Evolutionary conservation across 2,329 filamentous ascomycete species (phyloP).

Genomic region (Calonectria multiphialidica): DNA sequence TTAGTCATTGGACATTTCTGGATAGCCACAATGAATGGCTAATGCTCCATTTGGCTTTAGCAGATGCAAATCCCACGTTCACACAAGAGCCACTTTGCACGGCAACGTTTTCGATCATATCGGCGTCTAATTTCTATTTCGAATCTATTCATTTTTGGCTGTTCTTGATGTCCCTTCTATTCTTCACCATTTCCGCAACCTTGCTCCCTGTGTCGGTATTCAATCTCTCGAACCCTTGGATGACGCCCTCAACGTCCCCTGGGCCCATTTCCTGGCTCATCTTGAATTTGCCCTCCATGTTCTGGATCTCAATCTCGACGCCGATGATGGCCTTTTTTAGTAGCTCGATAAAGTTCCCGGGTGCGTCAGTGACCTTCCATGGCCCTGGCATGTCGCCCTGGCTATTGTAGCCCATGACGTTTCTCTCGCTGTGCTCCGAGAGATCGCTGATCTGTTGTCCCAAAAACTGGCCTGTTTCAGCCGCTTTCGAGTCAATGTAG

Average conservation of each 20-base stretch:
- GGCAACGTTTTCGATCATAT: background rate
- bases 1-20: too few relatives aligned
- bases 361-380: constrained; percentile 71
- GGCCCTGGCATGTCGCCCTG: constrained; percentile 44
- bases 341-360: constrained; percentile 65
- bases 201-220: constrained; percentile 44
- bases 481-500: constrained; percentile 61
- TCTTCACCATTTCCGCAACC: constrained; percentile 47
- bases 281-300: constrained; percentile 72
- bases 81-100: too few relatives aligned
- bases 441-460: constrained; percentile 65
- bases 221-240: constrained; percentile 63
- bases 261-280: constrained; percentile 72
- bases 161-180: constrained; percentile 43
- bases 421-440: constrained; percentile 61
- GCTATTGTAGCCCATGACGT: constrained; percentile 69
- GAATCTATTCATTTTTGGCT: background rate
- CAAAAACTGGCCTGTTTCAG: constrained; percentile 60
- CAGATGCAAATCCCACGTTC: too few relatives aligned
- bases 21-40: too few relatives aligned
- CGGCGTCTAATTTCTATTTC: background rate
- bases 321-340: constrained; percentile 71
- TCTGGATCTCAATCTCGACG: constrained; percentile 67
- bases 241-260: constrained; percentile 67
- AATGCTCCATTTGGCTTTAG: background rate